phyloP scores from a whole-genome alignment of 75 land plant genomes.

The Cryptomeria japonica region DNA sequence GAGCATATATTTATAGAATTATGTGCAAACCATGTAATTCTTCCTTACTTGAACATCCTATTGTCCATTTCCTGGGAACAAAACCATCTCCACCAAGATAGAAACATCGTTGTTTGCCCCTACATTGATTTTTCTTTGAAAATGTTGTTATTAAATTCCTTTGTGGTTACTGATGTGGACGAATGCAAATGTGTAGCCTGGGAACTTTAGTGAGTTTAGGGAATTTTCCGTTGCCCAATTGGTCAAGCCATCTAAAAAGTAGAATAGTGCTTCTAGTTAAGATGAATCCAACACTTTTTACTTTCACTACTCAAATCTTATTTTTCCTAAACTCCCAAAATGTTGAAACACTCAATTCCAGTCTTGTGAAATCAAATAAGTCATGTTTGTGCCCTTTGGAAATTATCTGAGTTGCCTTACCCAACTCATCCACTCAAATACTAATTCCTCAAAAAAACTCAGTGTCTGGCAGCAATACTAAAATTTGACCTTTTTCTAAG shows the following conservation, averaged over 20 bases:
- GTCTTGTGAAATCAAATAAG: background rate
- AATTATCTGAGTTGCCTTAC: background rate
- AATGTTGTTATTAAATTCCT: background rate
- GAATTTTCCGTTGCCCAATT: background rate
- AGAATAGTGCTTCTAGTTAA: background rate
- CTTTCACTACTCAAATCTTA: background rate
- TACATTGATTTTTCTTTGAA: background rate
- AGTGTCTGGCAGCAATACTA: background rate
- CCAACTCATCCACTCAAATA: background rate
- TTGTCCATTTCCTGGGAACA: background rate
- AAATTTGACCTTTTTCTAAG: background rate
- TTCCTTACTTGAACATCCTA: background rate
- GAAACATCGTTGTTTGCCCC: background rate
- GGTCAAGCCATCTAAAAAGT: background rate
- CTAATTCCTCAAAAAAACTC: background rate
- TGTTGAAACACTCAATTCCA: background rate
- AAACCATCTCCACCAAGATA: background rate
- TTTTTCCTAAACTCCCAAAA: background rate
- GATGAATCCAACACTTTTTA: background rate
- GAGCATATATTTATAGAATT: background rate
- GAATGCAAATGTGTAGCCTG: background rate
- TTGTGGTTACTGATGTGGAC: background rate
- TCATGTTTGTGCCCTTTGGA: background rate
- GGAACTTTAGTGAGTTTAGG: background rate
- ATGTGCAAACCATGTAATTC: background rate